A percentile compares a stretch with the other conserved stretches of the same genome.
phyloP scores from a whole-genome alignment of 768 basidiomycete species.

The Xerocomus brunneocitrinus region DNA sequence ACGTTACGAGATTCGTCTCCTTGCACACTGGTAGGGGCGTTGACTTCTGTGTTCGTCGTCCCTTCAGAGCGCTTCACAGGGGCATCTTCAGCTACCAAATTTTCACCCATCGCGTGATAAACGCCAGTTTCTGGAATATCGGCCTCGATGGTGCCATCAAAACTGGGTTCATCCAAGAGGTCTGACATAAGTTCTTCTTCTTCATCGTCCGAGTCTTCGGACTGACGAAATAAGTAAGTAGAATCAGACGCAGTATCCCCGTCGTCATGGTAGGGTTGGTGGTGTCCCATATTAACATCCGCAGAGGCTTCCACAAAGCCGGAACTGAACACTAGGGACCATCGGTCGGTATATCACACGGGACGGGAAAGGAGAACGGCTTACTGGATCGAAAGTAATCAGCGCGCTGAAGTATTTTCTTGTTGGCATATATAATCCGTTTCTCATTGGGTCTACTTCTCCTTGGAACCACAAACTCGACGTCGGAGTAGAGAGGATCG shows the following conservation, averaged over 20 bases:
- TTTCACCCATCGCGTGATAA: neutral
- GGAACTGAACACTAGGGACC: constrained; percentile 60
- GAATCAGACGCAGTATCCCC: constrained; percentile 52
- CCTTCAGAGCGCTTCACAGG: constrained; percentile 2
- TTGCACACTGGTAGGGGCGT: neutral
- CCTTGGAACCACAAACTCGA: constrained; percentile 70
- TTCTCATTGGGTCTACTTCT: constrained; percentile 34
- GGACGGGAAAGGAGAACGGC: constrained; percentile 3
- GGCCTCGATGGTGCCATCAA: constrained; percentile 24
- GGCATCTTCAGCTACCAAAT: constrained; percentile 6
- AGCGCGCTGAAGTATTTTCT: constrained; percentile 59
- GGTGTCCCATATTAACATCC: constrained; percentile 26
- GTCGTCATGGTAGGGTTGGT: constrained; percentile 28
- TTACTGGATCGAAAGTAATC: constrained; percentile 78
- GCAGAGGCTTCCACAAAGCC: constrained; percentile 59
- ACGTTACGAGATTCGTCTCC: constrained; percentile 27
- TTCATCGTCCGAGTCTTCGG: constrained; percentile 50
- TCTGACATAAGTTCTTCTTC: constrained; percentile 43
- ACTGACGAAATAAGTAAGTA: constrained; percentile 31
- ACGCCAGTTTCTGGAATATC: constrained; percentile 14
- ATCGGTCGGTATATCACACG: neutral
- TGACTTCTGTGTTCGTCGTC: neutral
- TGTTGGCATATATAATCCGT: constrained; percentile 61
- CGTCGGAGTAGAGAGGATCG: constrained; percentile 80
- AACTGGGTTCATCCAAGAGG: constrained; percentile 30